These are phyloP conservation scores for Trichoderma citrinoviride DNA, from an alignment of 2,329 filamentous ascomycete species.

Conservation along the genomic window DNA sequence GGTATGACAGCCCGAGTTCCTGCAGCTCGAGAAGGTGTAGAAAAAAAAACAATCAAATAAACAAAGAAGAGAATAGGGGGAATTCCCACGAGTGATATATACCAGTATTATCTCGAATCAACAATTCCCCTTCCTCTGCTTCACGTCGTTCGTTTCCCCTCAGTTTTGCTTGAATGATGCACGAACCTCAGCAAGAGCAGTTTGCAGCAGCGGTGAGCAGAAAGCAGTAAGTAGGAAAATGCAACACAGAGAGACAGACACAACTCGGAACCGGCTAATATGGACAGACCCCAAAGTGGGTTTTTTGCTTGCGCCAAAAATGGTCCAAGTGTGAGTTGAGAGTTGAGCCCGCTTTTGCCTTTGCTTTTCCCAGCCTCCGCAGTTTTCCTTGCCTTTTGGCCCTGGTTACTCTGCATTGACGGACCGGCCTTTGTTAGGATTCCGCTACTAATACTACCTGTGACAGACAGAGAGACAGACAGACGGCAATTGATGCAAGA, in stretches of 20 bases:
- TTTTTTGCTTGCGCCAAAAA: not conserved
- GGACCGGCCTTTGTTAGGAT: not conserved
- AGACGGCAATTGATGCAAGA: conserved; percentile 10
- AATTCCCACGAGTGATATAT: not conserved
- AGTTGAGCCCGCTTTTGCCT: too few species aligned
- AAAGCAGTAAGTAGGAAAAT: too few species aligned
- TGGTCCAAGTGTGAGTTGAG: too few species aligned
- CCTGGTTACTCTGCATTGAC: not conserved
- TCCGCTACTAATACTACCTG: not conserved
- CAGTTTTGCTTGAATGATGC: too few species aligned
- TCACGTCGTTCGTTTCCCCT: not conserved
- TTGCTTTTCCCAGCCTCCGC: conserved; percentile 9
- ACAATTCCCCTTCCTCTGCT: too few species aligned
- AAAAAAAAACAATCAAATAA: too few species aligned
- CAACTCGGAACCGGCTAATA: too few species aligned
- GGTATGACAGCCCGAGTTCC: not conserved
- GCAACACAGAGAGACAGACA: too few species aligned
- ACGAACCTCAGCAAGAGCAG: too few species aligned
- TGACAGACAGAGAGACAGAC: not conserved
- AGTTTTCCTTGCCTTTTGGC: not conserved
- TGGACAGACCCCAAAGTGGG: not conserved
- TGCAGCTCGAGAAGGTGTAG: conserved; percentile 5
- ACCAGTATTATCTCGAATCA: too few species aligned
- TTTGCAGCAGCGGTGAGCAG: too few species aligned
- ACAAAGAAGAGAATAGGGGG: too few species aligned